phyloP scores from a whole-genome alignment of 805 yeast genomes.

The Yamadazyma philogaea region DNA sequence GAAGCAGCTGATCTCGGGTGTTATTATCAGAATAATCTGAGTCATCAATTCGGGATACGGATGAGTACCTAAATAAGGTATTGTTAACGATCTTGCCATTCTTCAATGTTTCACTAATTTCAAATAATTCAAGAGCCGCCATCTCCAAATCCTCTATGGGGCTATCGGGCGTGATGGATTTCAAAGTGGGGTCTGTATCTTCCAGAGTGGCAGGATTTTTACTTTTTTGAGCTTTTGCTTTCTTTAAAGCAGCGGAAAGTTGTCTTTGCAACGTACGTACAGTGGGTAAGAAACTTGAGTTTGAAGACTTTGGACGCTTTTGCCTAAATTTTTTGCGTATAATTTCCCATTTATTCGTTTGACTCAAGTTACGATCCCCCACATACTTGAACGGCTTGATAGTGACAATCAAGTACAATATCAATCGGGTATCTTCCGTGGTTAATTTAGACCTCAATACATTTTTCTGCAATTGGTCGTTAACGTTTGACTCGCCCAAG shows the following conservation, averaged over 20 bases:
- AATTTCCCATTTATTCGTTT: conserved; percentile 35
- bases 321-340: conserved; percentile 26
- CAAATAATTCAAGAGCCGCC: conserved; percentile 26
- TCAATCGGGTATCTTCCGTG: conserved; percentile 26
- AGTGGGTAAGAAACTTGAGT: conserved; percentile 23
- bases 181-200: conserved; percentile 11
- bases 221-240: conserved; percentile 17
- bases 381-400: conserved; percentile 37
- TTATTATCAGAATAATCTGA: conserved; percentile 1
- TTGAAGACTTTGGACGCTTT: conserved; percentile 11
- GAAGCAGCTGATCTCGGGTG: not conserved
- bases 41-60: conserved; percentile 1
- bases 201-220: not conserved
- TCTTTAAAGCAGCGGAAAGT: conserved; percentile 29
- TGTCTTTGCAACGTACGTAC: conserved; percentile 38
- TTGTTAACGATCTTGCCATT: conserved; percentile 21
- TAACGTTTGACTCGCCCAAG: not conserved
- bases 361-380: conserved; percentile 31
- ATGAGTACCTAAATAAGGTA: conserved; percentile 6
- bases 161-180: conserved; percentile 17
- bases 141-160: conserved; percentile 26
- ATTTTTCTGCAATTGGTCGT: not conserved
- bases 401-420: conserved; percentile 27
- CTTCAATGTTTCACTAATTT: conserved; percentile 30
- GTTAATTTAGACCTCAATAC: conserved; percentile 24